Evolutionary conservation across 2,329 filamentous ascomycete species (phyloP), one percentile per base, ranked within the genome.

Genomic region (Talaromyces sp.): DNA sequence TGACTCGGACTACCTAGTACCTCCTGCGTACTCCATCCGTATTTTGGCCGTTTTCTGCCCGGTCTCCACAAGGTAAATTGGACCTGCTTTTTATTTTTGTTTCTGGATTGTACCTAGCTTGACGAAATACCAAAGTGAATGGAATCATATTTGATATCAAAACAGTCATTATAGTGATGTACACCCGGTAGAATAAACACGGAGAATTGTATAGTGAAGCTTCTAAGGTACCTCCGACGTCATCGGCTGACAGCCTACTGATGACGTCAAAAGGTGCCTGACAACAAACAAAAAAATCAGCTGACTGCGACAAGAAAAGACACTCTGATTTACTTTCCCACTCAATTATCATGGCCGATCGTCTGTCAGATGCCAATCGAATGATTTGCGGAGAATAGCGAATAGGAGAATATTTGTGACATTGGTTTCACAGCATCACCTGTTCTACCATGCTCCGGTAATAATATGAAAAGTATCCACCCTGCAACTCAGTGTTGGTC

Each of bases 201-300:
- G 51, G 15, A 11, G 17, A 19, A 56, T 22, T n/a, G 15, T 5
- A 36, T 19, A 10, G 27, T 34, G 17, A 54, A 34, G n/a, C 51
- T 36, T 34, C 49, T 11, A 7, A 54, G 51, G 51, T 54, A 54
- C 51, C 27, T 54, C n/a, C 29, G 27, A 25, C 53, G 53, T 56
- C 53, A 38, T 36, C n/a, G 53, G n/a, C n/a, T 17, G 13, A 25
- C 15, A 27, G 22, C 8, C 47, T 8, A 13, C 10, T n/a, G 58
- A 49, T 62, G 59, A 51, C 47, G 47, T 62, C 59, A 47, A 25
- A 27, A n/a, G 27, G 58, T 62, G 45, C 59, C 59, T 51, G 59
- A 22, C 45, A 56, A 25, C 53, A 25, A 56, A 34, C 49, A n/a
- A 31, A 31, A 53, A n/a, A 53, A 53, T 53, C 49, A 53, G n/a